Evolutionary conservation across 2,329 filamentous ascomycete genomes (phyloP), one percentile per base, ranked within the genome.

Genomic region (Davidsoniella virescens): DNA sequence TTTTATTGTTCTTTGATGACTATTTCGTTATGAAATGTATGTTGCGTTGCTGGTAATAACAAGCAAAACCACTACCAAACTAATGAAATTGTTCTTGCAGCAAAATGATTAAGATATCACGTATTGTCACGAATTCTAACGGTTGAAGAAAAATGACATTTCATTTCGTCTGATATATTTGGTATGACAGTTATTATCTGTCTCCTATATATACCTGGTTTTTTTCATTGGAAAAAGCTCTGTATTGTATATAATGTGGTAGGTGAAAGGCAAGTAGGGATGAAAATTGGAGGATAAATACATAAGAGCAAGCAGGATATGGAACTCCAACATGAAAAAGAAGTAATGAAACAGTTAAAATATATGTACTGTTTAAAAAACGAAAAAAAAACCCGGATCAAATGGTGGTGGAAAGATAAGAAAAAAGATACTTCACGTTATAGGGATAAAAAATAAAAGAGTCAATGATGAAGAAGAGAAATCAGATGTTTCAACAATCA

Each of bases 251-350:
- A 17, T 46, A 17, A 48, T 3, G 33, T 3, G n/a, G 40, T 6
- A 12, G 18, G 12, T 8, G 9, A 41, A 17, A 23, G 12, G 44
- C 17, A 33, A 37, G 10, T 17, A 45, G 29, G 29, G 44, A 37
- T 17, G n/a, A 12, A 33, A 39, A 39, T 37, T 12, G 38, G 23
- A 39, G 23, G 20, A 40, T 37, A 37, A 33, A 20, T 4, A 18
- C n/a, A 42, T 36, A 39, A 44, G 29, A 52, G 20, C 20, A 37
- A 20, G 41, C 14, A 52, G 36, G 43, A 36, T 29, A 45, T 14
- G 16, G 12, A 8, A 23, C 40, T 20, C 7, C 8, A 17, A 33
- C 7, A 18, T n/a, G 44, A 16, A 26, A 37, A 38, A 5, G 33
- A 29, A 29, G 26, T 14, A 25, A 23, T 17, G 26, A 33, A 33